Evolutionary conservation across 257 asterid species (phyloP).

Genomic region (Gentiana straminea): DNA sequence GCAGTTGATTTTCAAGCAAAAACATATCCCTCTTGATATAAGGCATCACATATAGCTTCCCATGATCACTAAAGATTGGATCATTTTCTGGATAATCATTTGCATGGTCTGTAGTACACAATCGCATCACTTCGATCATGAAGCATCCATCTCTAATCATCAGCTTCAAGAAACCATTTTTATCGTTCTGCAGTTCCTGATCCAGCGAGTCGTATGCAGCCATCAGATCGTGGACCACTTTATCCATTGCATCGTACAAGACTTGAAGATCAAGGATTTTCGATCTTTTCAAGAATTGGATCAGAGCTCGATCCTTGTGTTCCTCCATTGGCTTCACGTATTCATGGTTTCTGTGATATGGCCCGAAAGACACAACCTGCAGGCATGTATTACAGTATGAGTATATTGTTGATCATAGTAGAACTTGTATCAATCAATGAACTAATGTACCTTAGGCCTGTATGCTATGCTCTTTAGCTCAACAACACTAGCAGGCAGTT

Average conservation of each 20-base stretch:
- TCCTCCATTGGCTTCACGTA: conserved; percentile 29
- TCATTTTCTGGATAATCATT: conserved; percentile 20
- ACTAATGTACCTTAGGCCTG: conserved; percentile 14
- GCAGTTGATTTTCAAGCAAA: conserved; percentile 6
- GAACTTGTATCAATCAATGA: too few species aligned
- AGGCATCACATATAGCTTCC: conserved; percentile 21
- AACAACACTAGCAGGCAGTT: conserved; percentile 19
- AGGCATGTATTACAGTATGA: too few species aligned
- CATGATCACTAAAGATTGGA: conserved; percentile 31
- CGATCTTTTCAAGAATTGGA: conserved; percentile 27
- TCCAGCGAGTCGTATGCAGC: conserved; percentile 3
- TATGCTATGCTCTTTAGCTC: conserved; percentile 17
- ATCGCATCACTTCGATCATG: conserved; percentile 21
- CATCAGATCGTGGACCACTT: conserved; percentile 7
- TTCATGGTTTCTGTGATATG: conserved; percentile 21
- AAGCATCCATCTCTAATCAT: conserved; percentile 37
- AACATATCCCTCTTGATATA: conserved; percentile 18
- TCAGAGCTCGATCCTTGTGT: conserved; percentile 42
- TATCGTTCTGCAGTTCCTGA: conserved; percentile 3
- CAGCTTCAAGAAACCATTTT: conserved; percentile 12
- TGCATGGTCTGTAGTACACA: neutral
- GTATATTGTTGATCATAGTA: too few species aligned
- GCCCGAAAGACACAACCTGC: conserved; percentile 38
- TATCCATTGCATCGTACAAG: conserved; percentile 12
- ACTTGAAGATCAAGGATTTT: conserved; percentile 9